Base-by-base conservation (phyloP, 768 basidiomycete species). In the Strobilomyces dryophilus region DNA sequence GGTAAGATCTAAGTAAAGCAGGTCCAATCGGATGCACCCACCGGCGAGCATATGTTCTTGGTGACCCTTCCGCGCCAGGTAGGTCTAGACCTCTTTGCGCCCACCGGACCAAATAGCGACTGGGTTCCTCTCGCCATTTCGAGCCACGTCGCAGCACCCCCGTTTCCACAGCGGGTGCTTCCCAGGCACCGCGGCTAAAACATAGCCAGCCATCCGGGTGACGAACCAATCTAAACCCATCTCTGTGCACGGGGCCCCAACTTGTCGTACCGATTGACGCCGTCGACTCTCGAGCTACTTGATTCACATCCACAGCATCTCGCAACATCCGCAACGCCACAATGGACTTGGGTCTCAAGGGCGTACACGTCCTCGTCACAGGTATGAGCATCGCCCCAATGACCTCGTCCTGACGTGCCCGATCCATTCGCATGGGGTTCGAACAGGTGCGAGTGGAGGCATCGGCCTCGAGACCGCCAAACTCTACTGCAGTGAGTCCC, bases 381-480 rank as follows among this genome's bases (percentile, higher is more conserved):
- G 86, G 86, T 84, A 45, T n/a, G 32, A 34, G 26, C 32, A 5
- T 26, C 27, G 8, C 17, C n/a, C 1, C n/a, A 4, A 20, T 29
- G 3, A 8, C n/a, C 26, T 9, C 21, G 2, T 14, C 20, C 42
- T 26, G 20, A 18, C 36, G 2, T 10, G 20, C 48, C 34, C 8
- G 45, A 20, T 48, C 27, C 18, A 17, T 1, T 27, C 44, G 35
- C 29, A 15, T 46, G 32, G 26, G n/a, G n/a, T 45, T 48, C 26
- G 17, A 45, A n/a, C 63, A 83, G 88, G 88, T 45, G 86, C 87
- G 2, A 87, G 82, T 58, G 87, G 87, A 4, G 87, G 85, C 1
- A 89, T 91, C 34, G 88, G 88, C 9, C 72, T 87, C 1, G 82
- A 79, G 59, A 85, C 82, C 4, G 74, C 75, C 15, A 73, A 73